Conservation (phyloP, 352 stramenopile genomes). For the Pythium aquatile region DNA sequence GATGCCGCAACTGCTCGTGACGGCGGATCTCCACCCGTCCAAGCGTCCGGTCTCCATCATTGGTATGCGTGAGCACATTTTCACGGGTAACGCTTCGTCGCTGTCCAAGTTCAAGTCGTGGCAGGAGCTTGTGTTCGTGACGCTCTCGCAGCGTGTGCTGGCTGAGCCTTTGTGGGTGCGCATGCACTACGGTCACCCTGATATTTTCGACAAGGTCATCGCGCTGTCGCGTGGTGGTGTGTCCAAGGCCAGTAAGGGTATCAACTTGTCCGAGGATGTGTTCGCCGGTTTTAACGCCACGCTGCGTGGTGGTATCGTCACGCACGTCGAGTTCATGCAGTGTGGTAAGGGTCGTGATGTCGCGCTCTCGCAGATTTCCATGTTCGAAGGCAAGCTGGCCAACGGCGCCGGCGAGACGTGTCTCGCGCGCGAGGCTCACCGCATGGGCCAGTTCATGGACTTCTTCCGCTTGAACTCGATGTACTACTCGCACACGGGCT, state of each 20-base stretch:
- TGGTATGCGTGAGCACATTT: conserved; percentile 87
- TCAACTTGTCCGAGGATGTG: conserved; percentile 86
- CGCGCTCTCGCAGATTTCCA: conserved; percentile 81
- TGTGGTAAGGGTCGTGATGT: conserved; percentile 86
- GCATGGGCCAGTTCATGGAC: conserved; percentile 85
- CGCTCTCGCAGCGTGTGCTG: conserved; percentile 77
- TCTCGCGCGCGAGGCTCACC: conserved; percentile 72
- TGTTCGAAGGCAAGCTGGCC: conserved; percentile 85
- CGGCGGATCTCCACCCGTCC: conserved; percentile 62
- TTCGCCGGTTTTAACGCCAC: conserved; percentile 84
- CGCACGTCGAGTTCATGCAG: conserved; percentile 86
- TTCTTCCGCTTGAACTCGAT: conserved; percentile 87
- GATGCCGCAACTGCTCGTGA: conserved; percentile 82
- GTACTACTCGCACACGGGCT: conserved; percentile 87
- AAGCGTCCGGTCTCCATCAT: conserved; percentile 71
- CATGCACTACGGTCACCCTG: conserved; percentile 85
- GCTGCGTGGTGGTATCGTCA: conserved; percentile 70
- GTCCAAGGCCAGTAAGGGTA: conserved; percentile 79
- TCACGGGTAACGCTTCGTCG: conserved; percentile 81
- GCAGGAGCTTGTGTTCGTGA: conserved; percentile 86
- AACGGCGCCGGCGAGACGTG: conserved; percentile 82
- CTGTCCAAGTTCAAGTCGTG: conserved; percentile 85
- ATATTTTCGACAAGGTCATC: conserved; percentile 79
- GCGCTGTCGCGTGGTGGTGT: conserved; percentile 63
- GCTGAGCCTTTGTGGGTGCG: conserved; percentile 68